These are phyloP conservation scores for Microcos paniculata DNA, from an alignment of 345 rosid species.

Conservation along the genomic window DNA sequence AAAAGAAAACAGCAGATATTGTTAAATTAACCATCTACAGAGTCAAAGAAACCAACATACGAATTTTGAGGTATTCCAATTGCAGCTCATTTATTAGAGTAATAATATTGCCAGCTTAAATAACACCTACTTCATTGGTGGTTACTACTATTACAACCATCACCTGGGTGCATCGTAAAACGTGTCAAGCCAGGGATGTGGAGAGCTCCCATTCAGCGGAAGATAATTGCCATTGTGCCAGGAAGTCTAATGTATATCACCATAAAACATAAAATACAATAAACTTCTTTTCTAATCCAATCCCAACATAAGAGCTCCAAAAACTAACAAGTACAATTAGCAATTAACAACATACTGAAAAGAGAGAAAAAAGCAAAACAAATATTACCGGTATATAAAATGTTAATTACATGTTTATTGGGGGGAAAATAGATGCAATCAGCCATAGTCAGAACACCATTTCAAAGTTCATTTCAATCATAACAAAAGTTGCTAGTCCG, in stretches of 20 bases:
- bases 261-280: constrained; percentile 10
- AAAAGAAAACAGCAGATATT: not conserved
- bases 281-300: constrained; percentile 11
- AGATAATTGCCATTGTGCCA: constrained; percentile 9
- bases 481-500: too few relatives aligned
- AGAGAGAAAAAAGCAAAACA: not conserved
- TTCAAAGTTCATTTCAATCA: too few relatives aligned
- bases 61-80: not conserved
- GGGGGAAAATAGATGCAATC: not conserved
- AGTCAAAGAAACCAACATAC: constrained; percentile 2
- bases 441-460: not conserved
- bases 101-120: not conserved
- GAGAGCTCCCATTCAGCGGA: not conserved
- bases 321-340: not conserved
- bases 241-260: constrained; percentile 7
- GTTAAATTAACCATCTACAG: constrained; percentile 1
- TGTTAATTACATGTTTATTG: not conserved
- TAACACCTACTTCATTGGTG: constrained; percentile 6
- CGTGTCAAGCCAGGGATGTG: constrained; percentile 2
- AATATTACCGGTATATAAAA: not conserved
- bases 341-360: not conserved
- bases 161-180: not conserved
- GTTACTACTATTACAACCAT: not conserved
- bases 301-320: not conserved
- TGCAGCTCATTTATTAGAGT: constrained; percentile 8